Evolutionary conservation across 352 stramenopile genomes (phyloP).

Genomic region (Pythium oligandrum): DNA sequence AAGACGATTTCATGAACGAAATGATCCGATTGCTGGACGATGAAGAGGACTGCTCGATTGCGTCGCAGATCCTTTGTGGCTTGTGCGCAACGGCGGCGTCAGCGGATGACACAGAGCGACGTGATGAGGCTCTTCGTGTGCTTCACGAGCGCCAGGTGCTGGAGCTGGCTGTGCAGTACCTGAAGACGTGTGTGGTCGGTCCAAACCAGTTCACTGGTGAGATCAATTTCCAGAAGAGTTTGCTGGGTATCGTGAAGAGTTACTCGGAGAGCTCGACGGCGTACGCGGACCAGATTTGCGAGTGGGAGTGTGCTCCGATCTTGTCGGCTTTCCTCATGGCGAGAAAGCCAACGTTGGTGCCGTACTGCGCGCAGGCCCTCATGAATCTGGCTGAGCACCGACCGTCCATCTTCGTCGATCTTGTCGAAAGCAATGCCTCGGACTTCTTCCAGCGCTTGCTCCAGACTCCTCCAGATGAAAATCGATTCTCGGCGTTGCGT

Average conservation of each 20-base stretch:
- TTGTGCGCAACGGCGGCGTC: conserved; percentile 48
- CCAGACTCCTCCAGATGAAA: conserved; percentile 73
- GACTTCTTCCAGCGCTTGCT: conserved; percentile 76
- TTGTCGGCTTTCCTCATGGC: conserved; percentile 68
- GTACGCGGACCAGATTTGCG: conserved; percentile 63
- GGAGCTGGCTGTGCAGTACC: conserved; percentile 57
- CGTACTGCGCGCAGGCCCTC: conserved; percentile 57
- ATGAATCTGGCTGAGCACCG: conserved; percentile 81
- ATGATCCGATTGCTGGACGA: conserved; percentile 68
- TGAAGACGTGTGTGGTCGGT: conserved; percentile 63
- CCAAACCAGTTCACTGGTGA: conserved; percentile 69
- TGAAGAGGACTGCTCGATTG: conserved; percentile 66
- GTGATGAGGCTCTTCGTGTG: conserved; percentile 43
- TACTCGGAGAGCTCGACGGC: conserved; percentile 53
- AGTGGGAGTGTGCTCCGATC: conserved; percentile 38
- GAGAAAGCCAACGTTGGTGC: conserved; percentile 58
- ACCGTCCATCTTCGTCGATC: conserved; percentile 53
- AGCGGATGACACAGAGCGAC: conserved; percentile 19
- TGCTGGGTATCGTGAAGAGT: conserved; percentile 72
- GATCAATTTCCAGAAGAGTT: conserved; percentile 73
- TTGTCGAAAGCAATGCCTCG: conserved; percentile 54
- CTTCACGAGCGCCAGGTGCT: conserved; percentile 64
- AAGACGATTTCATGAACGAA: conserved; percentile 62
- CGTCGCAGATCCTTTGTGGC: conserved; percentile 65
- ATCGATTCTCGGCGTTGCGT: conserved; percentile 57